Conservation (phyloP, 1,284 basidiomycete genomes). For the Testicularia cyperi region DNA sequence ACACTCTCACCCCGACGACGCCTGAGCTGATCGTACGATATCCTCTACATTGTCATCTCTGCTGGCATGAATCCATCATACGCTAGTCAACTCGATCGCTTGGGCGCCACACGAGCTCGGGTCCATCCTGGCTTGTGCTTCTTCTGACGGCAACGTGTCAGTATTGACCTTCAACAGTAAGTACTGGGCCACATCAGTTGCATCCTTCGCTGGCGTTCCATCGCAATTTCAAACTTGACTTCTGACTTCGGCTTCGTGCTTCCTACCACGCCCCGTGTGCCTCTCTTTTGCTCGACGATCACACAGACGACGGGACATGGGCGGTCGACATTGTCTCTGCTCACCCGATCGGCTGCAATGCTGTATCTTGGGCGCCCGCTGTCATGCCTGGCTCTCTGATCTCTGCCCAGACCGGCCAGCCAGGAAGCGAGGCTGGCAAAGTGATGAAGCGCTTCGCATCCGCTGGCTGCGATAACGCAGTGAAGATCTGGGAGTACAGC, state of each 20-base stretch:
- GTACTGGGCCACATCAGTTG: too few relatives aligned
- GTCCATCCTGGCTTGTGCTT: constrained; percentile 92
- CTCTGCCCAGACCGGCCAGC: constrained; percentile 58
- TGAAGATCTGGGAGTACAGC: constrained; percentile 87
- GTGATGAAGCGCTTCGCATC: constrained; percentile 70
- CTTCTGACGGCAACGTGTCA: constrained; percentile 96
- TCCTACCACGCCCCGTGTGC: too few relatives aligned
- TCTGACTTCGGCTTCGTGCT: too few relatives aligned
- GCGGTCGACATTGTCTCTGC: constrained; percentile 92
- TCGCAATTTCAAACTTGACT: too few relatives aligned
- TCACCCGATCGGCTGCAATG: constrained; percentile 94
- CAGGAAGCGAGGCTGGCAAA: constrained; percentile 15
- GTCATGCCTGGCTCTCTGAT: constrained; percentile 73
- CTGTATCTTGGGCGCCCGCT: constrained; percentile 97
- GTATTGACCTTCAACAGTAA: constrained; percentile 94
- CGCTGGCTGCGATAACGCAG: constrained; percentile 92
- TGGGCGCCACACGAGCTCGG: constrained; percentile 98
- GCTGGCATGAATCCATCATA: too few relatives aligned
- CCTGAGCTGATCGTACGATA: background rate
- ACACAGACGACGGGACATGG: constrained; percentile 89
- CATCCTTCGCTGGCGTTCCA: background rate
- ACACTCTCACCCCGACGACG: background rate
- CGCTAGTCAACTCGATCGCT: constrained; percentile 94
- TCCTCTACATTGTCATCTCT: background rate
- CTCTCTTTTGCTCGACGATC: too few relatives aligned